These are phyloP conservation scores for Mycena galericulata DNA, from an alignment of 768 basidiomycete genomes.

Conservation along the genomic window DNA sequence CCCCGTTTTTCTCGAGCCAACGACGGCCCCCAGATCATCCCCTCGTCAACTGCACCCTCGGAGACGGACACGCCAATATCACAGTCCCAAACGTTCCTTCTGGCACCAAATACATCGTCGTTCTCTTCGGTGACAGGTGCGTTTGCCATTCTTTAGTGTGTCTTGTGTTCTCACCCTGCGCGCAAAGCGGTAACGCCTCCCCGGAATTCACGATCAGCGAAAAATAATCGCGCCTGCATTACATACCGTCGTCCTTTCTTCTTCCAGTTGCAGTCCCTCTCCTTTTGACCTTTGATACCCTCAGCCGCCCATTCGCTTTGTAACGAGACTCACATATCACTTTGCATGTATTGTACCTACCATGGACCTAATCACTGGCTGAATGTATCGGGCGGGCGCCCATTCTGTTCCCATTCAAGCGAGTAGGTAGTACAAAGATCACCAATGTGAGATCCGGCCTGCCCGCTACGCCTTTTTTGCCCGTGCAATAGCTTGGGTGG, in stretches of 20 bases:
- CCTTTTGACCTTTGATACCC: constrained; percentile 28
- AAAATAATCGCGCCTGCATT: constrained; percentile 8
- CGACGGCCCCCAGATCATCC: constrained; percentile 37
- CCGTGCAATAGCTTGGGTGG: constrained; percentile 45
- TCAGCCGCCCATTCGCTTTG: constrained; percentile 37
- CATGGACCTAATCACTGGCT: constrained; percentile 21
- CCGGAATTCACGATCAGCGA: constrained; percentile 37
- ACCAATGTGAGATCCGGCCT: neutral
- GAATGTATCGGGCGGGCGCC: constrained; percentile 16
- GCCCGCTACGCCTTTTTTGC: constrained; percentile 50
- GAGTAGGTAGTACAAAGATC: neutral
- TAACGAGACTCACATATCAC: constrained; percentile 27
- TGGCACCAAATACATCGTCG: constrained; percentile 23
- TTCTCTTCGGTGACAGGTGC: constrained; percentile 48
- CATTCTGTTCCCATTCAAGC: neutral
- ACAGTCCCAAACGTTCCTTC: neutral
- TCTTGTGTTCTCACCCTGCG: neutral
- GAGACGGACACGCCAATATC: constrained; percentile 1
- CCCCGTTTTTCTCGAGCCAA: neutral
- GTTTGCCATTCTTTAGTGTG: neutral
- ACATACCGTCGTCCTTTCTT: neutral
- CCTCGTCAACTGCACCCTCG: constrained; percentile 41
- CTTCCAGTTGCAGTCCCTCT: neutral
- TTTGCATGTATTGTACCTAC: constrained; percentile 31
- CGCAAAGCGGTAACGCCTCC: constrained; percentile 43